Conservation (phyloP, 164 flowering plant species). For the Dillenia turbinata region DNA sequence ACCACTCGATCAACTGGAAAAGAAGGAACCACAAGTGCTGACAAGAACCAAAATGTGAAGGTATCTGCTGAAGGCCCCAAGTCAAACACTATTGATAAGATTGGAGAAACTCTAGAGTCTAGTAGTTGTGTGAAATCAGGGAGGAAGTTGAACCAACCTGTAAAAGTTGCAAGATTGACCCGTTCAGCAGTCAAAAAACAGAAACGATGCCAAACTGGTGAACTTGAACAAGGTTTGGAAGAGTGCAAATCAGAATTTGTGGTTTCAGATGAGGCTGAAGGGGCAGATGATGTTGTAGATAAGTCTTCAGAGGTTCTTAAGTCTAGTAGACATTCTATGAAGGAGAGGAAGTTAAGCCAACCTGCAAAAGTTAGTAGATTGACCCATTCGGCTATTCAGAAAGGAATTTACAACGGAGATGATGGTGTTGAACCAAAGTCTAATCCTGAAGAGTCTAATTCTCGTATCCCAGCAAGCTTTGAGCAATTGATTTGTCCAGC, state of each 20-base stretch:
- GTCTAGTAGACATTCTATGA: too few relatives aligned
- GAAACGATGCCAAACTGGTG: neutral
- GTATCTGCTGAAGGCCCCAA: too few relatives aligned
- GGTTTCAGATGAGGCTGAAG: constrained; percentile 4
- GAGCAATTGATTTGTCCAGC: constrained; percentile 9
- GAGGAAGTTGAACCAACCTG: constrained; percentile 2
- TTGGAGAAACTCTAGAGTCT: too few relatives aligned
- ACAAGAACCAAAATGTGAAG: too few relatives aligned
- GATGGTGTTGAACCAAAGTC: constrained; percentile 1
- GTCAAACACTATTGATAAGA: too few relatives aligned
- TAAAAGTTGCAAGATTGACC: constrained; percentile 4
- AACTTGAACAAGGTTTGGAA: constrained; percentile 4
- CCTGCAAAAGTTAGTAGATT: constrained; percentile 7
- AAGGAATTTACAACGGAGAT: neutral
- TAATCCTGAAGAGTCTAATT: constrained; percentile 6
- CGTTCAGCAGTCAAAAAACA: constrained; percentile 11
- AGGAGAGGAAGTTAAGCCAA: neutral
- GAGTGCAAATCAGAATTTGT: constrained; percentile 2
- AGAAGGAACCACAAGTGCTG: too few relatives aligned
- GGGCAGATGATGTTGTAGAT: neutral
- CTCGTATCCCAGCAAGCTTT: neutral
- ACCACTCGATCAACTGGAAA: too few relatives aligned
- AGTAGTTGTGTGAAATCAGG: too few relatives aligned
- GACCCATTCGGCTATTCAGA: constrained; percentile 13
- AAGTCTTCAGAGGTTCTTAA: too few relatives aligned